Conservation (phyloP, 495 filamentous ascomycete species). For the Clavariopsis aquatica region DNA sequence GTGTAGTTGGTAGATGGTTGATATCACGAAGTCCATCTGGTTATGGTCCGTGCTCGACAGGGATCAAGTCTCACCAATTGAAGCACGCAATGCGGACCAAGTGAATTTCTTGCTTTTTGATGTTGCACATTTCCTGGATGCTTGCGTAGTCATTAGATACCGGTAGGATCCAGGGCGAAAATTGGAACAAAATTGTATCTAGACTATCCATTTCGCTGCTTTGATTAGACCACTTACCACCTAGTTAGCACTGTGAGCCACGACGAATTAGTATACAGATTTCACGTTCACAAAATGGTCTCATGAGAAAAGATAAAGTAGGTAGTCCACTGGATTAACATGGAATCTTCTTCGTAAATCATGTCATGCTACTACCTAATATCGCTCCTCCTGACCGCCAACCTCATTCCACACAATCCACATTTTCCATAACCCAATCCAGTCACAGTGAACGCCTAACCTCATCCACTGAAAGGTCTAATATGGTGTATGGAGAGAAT, state of each 20-base stretch:
- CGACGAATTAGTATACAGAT: no score
- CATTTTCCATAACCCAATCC: constrained; percentile 7
- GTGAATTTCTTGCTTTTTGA: no score
- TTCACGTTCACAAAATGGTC: no score
- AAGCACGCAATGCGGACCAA: no score
- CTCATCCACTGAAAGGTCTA: neutral
- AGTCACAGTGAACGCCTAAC: constrained; percentile 1
- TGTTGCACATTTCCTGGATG: no score
- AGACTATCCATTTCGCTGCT: no score
- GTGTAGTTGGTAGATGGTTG: neutral
- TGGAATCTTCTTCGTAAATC: constrained; percentile 19
- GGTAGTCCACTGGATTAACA: neutral
- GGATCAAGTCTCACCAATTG: no score
- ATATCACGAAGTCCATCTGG: constrained; percentile 1
- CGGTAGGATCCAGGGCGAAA: no score
- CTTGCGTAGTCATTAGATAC: no score
- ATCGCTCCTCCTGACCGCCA: neutral
- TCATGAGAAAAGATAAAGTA: neutral
- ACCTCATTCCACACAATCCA: neutral
- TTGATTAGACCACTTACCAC: no score
- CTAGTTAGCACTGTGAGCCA: no score
- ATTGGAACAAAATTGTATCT: no score
- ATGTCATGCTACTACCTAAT: constrained; percentile 4
- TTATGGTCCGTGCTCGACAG: neutral
- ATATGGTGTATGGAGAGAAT: constrained; percentile 3